phyloP scores from a whole-genome alignment of 164 flowering plant species.

The Paratinospora sagittata region DNA sequence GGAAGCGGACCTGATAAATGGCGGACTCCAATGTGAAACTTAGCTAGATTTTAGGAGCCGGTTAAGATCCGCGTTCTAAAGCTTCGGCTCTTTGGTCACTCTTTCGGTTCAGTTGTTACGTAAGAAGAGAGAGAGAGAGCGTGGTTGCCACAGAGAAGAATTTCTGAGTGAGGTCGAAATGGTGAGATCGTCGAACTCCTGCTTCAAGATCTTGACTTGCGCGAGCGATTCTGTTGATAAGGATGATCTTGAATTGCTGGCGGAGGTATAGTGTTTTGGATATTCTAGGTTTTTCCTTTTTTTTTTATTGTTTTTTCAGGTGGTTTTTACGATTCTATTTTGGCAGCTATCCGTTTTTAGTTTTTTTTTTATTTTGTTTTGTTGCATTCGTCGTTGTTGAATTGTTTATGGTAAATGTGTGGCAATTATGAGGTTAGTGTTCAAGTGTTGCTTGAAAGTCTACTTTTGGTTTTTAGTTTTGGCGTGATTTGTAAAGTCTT shows the following conservation, averaged over 20 bases:
- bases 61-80: conserved; percentile 31
- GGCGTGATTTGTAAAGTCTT: background rate
- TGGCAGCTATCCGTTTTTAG: no score
- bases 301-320: no score
- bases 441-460: no score
- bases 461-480: background rate
- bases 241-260: conserved; percentile 36
- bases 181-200: conserved; percentile 53
- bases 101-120: background rate
- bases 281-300: conserved; percentile 9
- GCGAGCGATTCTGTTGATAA: conserved; percentile 44
- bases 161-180: conserved; percentile 17
- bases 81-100: conserved; percentile 4
- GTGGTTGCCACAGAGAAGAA: background rate
- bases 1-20: conserved; percentile 24
- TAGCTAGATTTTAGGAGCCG: conserved; percentile 27
- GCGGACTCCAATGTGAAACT: conserved; percentile 33
- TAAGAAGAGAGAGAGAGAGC: background rate
- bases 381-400: background rate
- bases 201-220: conserved; percentile 69
- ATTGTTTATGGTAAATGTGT: background rate
- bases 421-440: background rate
- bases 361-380: background rate
- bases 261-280: conserved; percentile 29
- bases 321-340: background rate